Evolutionary conservation across 768 basidiomycete species (phyloP), one percentile per base, ranked within the genome.

Genomic region (Tubosaeta brunneosetosa): DNA sequence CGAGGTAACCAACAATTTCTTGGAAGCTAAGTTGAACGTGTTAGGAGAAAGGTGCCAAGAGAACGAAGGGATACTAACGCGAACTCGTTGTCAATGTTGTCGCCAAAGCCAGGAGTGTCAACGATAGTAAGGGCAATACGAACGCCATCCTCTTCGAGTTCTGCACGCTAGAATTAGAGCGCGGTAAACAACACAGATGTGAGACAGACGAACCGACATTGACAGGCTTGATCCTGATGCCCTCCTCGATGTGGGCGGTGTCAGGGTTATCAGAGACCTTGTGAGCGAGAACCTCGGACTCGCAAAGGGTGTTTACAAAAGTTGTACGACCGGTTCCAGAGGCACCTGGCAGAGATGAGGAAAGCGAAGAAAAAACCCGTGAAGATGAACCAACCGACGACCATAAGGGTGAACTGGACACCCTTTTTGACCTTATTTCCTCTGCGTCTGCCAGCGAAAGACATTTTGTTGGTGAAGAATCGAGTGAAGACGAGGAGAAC

Each of bases 381-480:
- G 14, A 40, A 36, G 34, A 52, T 2, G 10, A 34, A 82, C 91
- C 65, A 57, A 95, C 95, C 95, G 66, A 95, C 93, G 50, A 97
- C 95, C 91, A 94, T 94, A 64, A 97, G 71, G 61, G 95, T 98
- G 75, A 98, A 91, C 75, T 95, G 93, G 49, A 98, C 90, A 68
- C 94, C 95, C 83, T 97, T 97, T 78, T 97, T 98, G 73, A 91
- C 92, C 72, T 97, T 97, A 77, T 91, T 93, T 66, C 85, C 85
- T 68, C 88, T 82, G 69, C 88, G 86, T 76, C 87, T 83, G 66
- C 86, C 88, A 63, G 89, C 86, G 68, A 88, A 89, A 63, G 88
- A 89, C 86, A 89, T 91, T 69, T 69, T 76, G 58, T 57, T 55
- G 55, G 44, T 60, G 55, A 61, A 59, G 55, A 59, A 57, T 59